A percentile compares a stretch with the other conserved stretches of the same genome.
phyloP scores from a whole-genome alignment of 768 basidiomycete species.

The Steccherinum ochraceum region DNA sequence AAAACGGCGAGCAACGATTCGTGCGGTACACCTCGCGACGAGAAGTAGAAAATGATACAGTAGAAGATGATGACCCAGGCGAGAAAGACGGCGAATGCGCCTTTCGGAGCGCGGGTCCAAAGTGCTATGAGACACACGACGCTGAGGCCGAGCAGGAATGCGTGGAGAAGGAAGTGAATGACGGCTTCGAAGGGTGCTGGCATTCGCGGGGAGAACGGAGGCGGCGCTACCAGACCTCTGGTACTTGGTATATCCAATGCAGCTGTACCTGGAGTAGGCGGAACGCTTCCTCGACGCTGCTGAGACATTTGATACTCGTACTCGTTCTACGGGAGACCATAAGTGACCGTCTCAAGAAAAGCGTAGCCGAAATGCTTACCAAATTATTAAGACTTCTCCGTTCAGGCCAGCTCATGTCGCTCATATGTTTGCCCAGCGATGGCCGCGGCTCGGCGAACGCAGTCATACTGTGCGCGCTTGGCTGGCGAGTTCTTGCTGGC shows the following conservation, averaged over 20 bases:
- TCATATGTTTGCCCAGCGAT: constrained; percentile 48
- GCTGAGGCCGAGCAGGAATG: constrained; percentile 51
- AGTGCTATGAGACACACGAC: constrained; percentile 52
- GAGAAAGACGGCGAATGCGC: constrained; percentile 60
- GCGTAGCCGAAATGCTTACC: constrained; percentile 36
- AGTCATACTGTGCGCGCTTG: constrained; percentile 35
- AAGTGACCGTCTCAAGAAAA: constrained; percentile 9
- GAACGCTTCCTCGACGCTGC: constrained; percentile 36
- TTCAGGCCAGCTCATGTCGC: constrained; percentile 75
- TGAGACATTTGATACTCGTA: no score
- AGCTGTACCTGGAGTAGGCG: constrained; percentile 47
- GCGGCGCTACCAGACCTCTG: constrained; percentile 23
- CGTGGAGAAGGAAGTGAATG: constrained; percentile 50
- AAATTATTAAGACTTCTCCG: constrained; percentile 66
- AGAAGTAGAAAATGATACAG: constrained; percentile 39
- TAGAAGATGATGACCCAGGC: constrained; percentile 59
- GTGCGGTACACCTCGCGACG: constrained; percentile 54
- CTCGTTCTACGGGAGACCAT: no score
- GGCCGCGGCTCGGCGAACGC: constrained; percentile 35
- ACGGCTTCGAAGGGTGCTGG: constrained; percentile 32
- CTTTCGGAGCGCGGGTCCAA: constrained; percentile 47
- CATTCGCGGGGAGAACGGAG: constrained; percentile 21
- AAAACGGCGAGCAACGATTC: constrained; percentile 50
- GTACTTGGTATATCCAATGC: constrained; percentile 37
- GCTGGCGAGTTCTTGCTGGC: constrained; percentile 47